Evolutionary conservation across 371 early-diverging fungal genomes (phyloP), one percentile per base, ranked within the genome.

Genomic region (Nosema bombycis): DNA sequence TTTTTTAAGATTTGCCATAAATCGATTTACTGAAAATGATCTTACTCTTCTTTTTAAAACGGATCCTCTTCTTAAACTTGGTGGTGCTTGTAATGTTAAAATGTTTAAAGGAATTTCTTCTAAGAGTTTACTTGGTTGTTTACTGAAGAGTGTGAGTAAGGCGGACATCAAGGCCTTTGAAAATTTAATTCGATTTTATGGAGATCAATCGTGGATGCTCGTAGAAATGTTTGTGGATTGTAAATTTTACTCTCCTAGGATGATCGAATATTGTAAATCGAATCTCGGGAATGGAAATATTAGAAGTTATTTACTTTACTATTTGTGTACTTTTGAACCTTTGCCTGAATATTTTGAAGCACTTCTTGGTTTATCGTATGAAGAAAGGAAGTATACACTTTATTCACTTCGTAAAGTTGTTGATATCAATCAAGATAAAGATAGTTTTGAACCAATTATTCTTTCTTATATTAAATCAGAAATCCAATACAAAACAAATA

Each of bases 361-460:
- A 34, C 55, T 66, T 12, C 67, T 75, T 28, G 46, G 67, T 36
- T 26, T 75, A 21, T 69, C 75, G 0, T 69, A 57, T 38, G 66
- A 75, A 34, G 75, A 75, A 32, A 64, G 75, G 57, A 75, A 66
- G 26, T 75, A 67, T 34, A 75, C 75, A n/a, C 23, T 66, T 2
- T 67, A 67, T 18, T 75, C 37, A 12, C 29, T 75, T 1, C 57
- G 55, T 58, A 75, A 38, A 34, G 24, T 75, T 58, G 67, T 75
- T 23, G 69, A 67, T 29, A 46, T 18, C 18, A 18, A 46, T 10
- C 32, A 66, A 18, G 34, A 30, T n/a, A 24, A 23, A 29, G 28
- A 33, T 12, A 34, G 33, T 3, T 75, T 65, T 57, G 75, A 75
- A 57, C 46, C 63, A 30, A 54, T 32, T 56, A 67, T 75, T 24